Evolutionary conservation across 208 protist genomes (phyloP), one percentile per base, ranked within the genome.

Genomic region (Vickermania ingenoplastis): DNA sequence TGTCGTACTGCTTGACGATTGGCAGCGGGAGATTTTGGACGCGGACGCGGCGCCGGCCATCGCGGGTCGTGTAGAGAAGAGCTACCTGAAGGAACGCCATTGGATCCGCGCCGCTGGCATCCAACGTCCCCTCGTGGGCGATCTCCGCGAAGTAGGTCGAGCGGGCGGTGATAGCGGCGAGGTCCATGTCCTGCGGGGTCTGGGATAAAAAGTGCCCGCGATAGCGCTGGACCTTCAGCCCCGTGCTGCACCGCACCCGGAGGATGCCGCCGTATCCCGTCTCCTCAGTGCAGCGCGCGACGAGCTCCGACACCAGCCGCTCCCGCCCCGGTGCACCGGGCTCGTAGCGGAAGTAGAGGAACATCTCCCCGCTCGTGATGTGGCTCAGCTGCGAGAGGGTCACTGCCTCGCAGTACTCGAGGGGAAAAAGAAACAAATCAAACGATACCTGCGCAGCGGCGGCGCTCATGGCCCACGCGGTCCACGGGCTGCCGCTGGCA

Each of bases 131-230:
- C 60, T 96, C 91, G 64, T 97, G 88, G n/a, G 86, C 78, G 56
- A 97, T 82, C 62, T 97, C 88, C 5, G 95, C 90, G 59, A 79
- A 86, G 61, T 93, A 95, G n/a, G 87, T 86, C 26, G 83, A 94
- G 65, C 65, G 68, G 26, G 76, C 72, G 31, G 75, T 65, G 49
- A 95, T 62, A 49, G 66, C 64, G 21, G 90, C 85, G 52, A 97
- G 65, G 55, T 97, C 94, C 79, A 97, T 94, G 63, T 96, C 91
- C 48, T 91, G 75, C 22, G 73, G 28, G 25, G 80, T 86, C 56
- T 93, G 83, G 31, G 79, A 81, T 24, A 86, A 59, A 65, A 88
- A 96, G 63, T 96, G 84, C 28, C 94, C 94, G 59, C 71, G 77
- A 73, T 96, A 96, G 51, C 74, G 73, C 57, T 83, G 67, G 25